Evolutionary conservation across 768 basidiomycete genomes (phyloP).

Genomic region (Neoboletus magnificus): DNA sequence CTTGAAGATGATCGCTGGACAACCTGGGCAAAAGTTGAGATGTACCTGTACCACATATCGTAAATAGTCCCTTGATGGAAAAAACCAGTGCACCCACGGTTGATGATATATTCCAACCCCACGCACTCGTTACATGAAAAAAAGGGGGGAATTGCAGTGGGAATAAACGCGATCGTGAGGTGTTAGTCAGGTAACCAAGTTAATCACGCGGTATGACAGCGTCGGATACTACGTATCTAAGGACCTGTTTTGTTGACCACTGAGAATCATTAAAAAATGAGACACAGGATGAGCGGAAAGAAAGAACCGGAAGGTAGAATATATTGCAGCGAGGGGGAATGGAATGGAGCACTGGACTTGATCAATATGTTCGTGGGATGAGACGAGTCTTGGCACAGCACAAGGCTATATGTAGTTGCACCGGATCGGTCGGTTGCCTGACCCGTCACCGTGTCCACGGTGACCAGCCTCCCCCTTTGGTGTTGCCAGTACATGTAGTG

Average conservation of each 20-base stretch:
- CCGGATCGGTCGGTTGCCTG: constrained; percentile 9
- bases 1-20: neutral
- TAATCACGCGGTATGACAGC: neutral
- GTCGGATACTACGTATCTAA: neutral
- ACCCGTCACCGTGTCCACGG: constrained; percentile 2
- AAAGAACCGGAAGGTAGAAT: neutral
- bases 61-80: neutral
- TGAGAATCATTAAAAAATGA: neutral
- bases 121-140: neutral
- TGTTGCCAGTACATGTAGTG: constrained; percentile 11
- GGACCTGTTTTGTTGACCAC: too few species aligned
- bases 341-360: neutral
- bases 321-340: neutral
- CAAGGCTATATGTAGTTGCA: neutral
- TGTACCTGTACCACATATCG: neutral
- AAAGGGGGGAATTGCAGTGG: too few species aligned
- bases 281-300: neutral
- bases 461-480: constrained; percentile 3
- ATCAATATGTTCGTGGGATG: neutral
- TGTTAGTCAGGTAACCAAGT: neutral
- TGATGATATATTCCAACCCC: neutral
- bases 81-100: neutral
- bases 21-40: neutral
- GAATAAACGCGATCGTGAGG: neutral
- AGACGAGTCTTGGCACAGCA: neutral